phyloP scores from a whole-genome alignment of 2,329 filamentous ascomycete genomes.

The Fusarium tanahbumbuense region DNA sequence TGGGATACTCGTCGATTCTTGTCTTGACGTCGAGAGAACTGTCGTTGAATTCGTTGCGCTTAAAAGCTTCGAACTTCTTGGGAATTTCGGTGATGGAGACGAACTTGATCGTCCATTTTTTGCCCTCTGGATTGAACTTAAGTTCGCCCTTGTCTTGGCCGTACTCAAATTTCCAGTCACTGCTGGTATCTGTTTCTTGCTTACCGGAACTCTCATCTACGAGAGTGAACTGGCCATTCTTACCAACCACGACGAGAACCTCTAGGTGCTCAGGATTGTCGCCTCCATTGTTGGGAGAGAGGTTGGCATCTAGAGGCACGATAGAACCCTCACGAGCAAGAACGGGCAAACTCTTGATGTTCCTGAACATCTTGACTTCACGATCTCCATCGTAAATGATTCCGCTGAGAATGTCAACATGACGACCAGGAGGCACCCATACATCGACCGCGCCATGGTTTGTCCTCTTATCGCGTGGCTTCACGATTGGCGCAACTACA shows the following conservation, averaged over 20 bases:
- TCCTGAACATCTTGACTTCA: conserved; percentile 62
- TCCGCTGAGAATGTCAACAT: conserved; percentile 69
- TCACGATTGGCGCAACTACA: conserved; percentile 67
- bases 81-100: conserved; percentile 20
- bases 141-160: conserved; percentile 21
- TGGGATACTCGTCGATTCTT: conserved; percentile 23
- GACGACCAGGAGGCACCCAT: conserved; percentile 67
- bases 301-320: conserved; percentile 63
- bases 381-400: conserved; percentile 68
- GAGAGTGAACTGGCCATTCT: conserved; percentile 58
- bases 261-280: conserved; percentile 61
- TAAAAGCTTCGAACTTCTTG: neutral
- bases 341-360: conserved; percentile 62
- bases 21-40: neutral
- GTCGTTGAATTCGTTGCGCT: conserved; percentile 1
- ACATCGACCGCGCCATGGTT: conserved; percentile 61
- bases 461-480: conserved; percentile 59
- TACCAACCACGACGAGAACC: conserved; percentile 60
- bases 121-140: conserved; percentile 1
- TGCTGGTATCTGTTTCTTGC: neutral
- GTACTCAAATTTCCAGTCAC: conserved; percentile 4
- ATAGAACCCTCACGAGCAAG: conserved; percentile 68
- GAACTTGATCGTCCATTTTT: conserved; percentile 34
- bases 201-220: conserved; percentile 59
- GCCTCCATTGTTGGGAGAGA: conserved; percentile 59